Conservation (phyloP, 176 grass and related monocot species). For the Avena insularis region DNA sequence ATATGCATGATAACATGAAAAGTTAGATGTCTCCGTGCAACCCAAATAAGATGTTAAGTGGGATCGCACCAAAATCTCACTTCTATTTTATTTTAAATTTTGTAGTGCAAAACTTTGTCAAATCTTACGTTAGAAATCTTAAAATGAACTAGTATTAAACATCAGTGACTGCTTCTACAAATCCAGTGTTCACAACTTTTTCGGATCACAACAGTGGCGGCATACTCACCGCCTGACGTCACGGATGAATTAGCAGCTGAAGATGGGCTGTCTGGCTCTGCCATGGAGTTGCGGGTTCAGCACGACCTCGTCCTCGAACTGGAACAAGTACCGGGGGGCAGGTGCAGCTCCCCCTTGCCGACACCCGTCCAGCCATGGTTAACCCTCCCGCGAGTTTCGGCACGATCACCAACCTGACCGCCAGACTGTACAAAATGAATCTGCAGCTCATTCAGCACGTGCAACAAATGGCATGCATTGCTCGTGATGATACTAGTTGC, state of each 20-base stretch:
- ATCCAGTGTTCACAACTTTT: background rate
- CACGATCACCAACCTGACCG: slow-evolving; percentile 66
- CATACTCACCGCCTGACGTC: slow-evolving; percentile 53
- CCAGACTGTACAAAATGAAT: slow-evolving; percentile 24
- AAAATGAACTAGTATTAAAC: background rate
- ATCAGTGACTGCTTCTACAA: background rate
- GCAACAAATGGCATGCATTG: background rate
- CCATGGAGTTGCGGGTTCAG: slow-evolving; percentile 26
- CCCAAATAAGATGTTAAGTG: no score
- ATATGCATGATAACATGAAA: no score
- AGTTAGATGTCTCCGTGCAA: no score
- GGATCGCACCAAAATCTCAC: no score
- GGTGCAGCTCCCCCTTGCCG: slow-evolving; percentile 68
- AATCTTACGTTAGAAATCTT: no score
- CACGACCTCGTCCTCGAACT: slow-evolving; percentile 13
- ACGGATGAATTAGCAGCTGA: slow-evolving; percentile 88
- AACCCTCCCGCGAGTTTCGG: slow-evolving; percentile 59
- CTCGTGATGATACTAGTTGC: background rate
- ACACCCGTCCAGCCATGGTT: slow-evolving; percentile 73
- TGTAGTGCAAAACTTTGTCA: no score
- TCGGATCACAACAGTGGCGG: background rate
- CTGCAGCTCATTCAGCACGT: background rate
- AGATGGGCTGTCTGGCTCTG: slow-evolving; percentile 48
- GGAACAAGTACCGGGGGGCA: slow-evolving; percentile 70
- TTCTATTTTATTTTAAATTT: no score